These are phyloP conservation scores for Vigna nakashimae DNA, from an alignment of 306 rosid genomes.

Conservation along the genomic window DNA sequence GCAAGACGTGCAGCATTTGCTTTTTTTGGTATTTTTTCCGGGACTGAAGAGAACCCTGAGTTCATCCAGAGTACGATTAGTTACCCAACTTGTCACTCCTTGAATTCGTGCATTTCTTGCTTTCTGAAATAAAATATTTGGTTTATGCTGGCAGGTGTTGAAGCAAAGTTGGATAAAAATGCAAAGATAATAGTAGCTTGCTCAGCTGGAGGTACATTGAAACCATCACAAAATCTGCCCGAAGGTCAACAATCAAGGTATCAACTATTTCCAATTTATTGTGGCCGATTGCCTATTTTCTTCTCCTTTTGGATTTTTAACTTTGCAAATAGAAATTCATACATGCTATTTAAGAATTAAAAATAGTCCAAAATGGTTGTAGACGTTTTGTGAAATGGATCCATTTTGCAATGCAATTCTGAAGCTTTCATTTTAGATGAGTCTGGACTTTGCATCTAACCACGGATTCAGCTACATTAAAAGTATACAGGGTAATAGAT, in stretches of 20 bases:
- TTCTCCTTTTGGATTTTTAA: slow-evolving; percentile 28
- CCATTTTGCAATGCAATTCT: slow-evolving; percentile 14
- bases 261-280: neutral
- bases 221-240: slow-evolving; percentile 91
- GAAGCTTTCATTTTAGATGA: slow-evolving; percentile 8
- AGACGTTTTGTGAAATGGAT: slow-evolving; percentile 4
- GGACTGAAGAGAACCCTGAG: slow-evolving; percentile 98
- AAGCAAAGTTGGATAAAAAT: slow-evolving; percentile 67
- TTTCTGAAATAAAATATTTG: slow-evolving; percentile 33
- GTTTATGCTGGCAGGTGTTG: slow-evolving; percentile 65
- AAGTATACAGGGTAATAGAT: neutral
- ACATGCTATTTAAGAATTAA: neutral
- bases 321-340: neutral
- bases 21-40: slow-evolving; percentile 92
- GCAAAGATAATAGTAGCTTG: slow-evolving; percentile 95
- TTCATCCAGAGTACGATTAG: slow-evolving; percentile 66
- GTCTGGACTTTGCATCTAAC: slow-evolving; percentile 20
- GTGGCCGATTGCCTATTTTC: neutral
- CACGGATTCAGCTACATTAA: slow-evolving; percentile 1
- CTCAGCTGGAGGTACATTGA: slow-evolving; percentile 91
- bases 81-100: slow-evolving; percentile 16
- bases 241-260: slow-evolving; percentile 98
- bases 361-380: slow-evolving; percentile 22
- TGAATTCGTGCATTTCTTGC: slow-evolving; percentile 21
- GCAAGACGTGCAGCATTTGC: slow-evolving; percentile 98